These are phyloP conservation scores for Lasiodiplodia theobromae DNA, from an alignment of 2,329 filamentous ascomycete genomes.

Conservation along the genomic window DNA sequence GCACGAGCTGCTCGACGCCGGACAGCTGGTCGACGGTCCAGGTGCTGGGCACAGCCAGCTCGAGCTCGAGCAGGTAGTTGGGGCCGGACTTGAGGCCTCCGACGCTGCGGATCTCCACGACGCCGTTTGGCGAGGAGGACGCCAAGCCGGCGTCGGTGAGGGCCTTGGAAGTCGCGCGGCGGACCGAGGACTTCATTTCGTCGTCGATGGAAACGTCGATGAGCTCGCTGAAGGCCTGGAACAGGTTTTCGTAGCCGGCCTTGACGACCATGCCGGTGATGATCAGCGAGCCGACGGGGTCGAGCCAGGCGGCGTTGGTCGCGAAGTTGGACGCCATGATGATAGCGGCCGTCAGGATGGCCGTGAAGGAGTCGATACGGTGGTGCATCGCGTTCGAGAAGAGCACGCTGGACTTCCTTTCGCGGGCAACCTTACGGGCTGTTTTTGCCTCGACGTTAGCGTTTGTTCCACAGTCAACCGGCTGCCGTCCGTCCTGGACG, in stretches of 20 bases:
- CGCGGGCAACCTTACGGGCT: conserved; percentile 95
- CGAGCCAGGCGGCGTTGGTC: conserved; percentile 86
- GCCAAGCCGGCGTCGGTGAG: conserved; percentile 31
- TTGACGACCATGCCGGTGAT: conserved; percentile 94
- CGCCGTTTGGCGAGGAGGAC: conserved; percentile 13
- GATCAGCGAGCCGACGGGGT: conserved; percentile 89
- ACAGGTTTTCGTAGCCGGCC: conserved; percentile 86
- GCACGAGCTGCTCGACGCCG: conserved; percentile 75
- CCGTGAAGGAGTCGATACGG: conserved; percentile 93
- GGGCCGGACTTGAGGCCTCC: conserved; percentile 95
- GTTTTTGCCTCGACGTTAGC: conserved; percentile 36
- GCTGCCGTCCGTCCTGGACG: not conserved
- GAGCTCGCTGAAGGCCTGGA: conserved; percentile 81
- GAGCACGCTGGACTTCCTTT: conserved; percentile 93
- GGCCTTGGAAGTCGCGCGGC: conserved; percentile 62
- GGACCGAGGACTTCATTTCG: conserved; percentile 77
- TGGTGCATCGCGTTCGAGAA: conserved; percentile 97
- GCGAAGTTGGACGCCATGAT: conserved; percentile 90
- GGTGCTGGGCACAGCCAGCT: conserved; percentile 76
- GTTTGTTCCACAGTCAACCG: not conserved
- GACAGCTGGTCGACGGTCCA: conserved; percentile 78
- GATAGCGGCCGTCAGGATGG: conserved; percentile 87
- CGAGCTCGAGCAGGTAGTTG: conserved; percentile 92
- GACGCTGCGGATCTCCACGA: conserved; percentile 72
- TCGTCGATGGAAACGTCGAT: conserved; percentile 89